phyloP scores from a whole-genome alignment of 768 basidiomycete species.

The Sporobolomyces pararoseus region DNA sequence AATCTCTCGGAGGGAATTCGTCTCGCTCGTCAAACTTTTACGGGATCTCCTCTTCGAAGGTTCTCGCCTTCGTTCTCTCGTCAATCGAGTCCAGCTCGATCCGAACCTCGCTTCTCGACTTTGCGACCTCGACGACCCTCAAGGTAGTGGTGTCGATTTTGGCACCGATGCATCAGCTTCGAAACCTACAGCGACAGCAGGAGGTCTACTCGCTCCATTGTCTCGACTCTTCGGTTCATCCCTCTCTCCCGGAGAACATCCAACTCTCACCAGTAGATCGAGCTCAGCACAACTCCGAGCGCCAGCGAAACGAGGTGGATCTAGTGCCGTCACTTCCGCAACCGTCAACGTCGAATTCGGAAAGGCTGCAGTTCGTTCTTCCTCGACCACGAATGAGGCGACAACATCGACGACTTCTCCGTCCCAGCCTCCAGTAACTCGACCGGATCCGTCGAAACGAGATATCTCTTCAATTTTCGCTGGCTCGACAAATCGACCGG shows the following conservation, averaged over 20 bases:
- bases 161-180: constrained; percentile 35
- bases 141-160: constrained; percentile 55
- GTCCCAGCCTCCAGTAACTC: neutral
- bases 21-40: constrained; percentile 73
- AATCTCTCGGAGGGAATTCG: constrained; percentile 72
- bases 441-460: constrained; percentile 36
- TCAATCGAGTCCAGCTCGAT: constrained; percentile 88
- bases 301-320: constrained; percentile 68
- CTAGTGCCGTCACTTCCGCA: constrained; percentile 78
- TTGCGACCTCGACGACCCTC: constrained; percentile 66
- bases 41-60: constrained; percentile 79
- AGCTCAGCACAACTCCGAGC: constrained; percentile 20
- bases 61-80: constrained; percentile 69
- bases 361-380: constrained; percentile 36
- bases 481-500: constrained; percentile 54
- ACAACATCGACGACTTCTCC: neutral
- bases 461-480: constrained; percentile 83
- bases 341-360: constrained; percentile 97
- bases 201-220: constrained; percentile 46
- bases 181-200: constrained; percentile 50
- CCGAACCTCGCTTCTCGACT: constrained; percentile 69
- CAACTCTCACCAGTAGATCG: constrained; percentile 2
- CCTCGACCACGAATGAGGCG: neutral
- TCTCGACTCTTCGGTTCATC: constrained; percentile 44
- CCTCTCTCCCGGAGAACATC: constrained; percentile 10